Base-by-base conservation (phyloP, 2,329 filamentous ascomycete genomes). In the Davidsoniella australis region DNA sequence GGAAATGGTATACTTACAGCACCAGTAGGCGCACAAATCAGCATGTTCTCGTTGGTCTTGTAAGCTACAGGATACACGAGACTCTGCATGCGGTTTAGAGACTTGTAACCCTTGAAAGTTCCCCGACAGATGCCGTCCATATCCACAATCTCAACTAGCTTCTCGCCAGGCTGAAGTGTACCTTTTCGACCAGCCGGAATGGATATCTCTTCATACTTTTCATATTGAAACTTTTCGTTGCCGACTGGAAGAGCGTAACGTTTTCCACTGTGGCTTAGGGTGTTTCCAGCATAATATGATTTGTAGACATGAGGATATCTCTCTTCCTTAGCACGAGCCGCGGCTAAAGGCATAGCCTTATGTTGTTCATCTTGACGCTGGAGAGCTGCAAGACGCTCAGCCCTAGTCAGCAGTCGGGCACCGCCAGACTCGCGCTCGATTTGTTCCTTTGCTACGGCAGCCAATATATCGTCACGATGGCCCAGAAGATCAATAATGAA, bases 61-160 rank as follows among this genome's bases (percentile, higher is more conserved):
- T 98, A 96, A 0, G 88, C 91, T 4, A 98, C 85, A 1, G 87
- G 87, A 58, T 94, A 94, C 0, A 96, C 85, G 44, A 98, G 70
- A 62, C 88, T 96, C 66, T 98, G 91, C 93, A 98, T 98, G 24
- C 93, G 82, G 60, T 98, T 98, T 53, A 98, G 73, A 2, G 83
- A 68, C 64, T 88, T 89, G 69, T 98, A 98, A 0, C 88, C 88
- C 60, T 82, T 85, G 68, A 98, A 98, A 0, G 91, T 98, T n/a
- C 76, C 78, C 53, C 78, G 75, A 58, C 91, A 98, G 24, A 98
- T 71, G 0, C 85, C 86, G 62, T 98, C 91, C 68, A 98, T 73
- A 3, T 87, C 82, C 5, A 73, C 69, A 53, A 98, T 89, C 29
- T 78, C 68, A 17, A 98, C 69, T 12, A 96, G 72, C 58, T 77